Conservation (phyloP, 331 rosid genomes). For the Pyrus hybrid region DNA sequence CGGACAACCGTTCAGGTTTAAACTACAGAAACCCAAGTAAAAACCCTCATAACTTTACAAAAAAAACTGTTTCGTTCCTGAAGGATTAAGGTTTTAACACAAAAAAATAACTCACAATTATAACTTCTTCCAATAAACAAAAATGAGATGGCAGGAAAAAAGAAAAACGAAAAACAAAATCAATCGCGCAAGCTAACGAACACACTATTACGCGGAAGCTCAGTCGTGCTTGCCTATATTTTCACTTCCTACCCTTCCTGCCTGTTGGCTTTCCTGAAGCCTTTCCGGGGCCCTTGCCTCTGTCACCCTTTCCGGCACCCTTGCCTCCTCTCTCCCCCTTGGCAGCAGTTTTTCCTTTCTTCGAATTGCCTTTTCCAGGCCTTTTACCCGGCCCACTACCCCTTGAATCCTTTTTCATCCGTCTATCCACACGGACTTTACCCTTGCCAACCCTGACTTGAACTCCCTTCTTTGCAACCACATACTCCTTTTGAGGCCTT, state of each 20-base stretch:
- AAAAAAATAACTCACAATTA: background rate
- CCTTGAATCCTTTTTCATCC: slow-evolving; percentile 89
- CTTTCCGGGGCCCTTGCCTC: slow-evolving; percentile 9
- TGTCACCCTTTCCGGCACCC: slow-evolving; percentile 32
- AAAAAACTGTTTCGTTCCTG: background rate
- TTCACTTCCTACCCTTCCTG: slow-evolving; percentile 23
- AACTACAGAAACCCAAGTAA: background rate
- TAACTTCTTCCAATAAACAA: background rate
- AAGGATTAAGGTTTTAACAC: background rate
- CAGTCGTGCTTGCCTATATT: slow-evolving; percentile 18
- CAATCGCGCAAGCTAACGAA: background rate
- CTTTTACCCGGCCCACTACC: slow-evolving; percentile 33
- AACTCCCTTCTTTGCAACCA: slow-evolving; percentile 97
- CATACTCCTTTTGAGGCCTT: slow-evolving; percentile 74
- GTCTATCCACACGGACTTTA: slow-evolving; percentile 68
- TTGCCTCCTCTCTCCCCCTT: slow-evolving; percentile 59
- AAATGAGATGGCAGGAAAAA: background rate
- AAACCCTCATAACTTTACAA: background rate
- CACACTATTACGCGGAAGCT: background rate
- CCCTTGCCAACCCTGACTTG: slow-evolving; percentile 77
- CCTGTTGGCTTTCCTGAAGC: slow-evolving; percentile 17
- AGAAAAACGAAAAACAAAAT: background rate
- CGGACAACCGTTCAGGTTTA: background rate
- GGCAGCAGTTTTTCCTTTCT: slow-evolving; percentile 36
- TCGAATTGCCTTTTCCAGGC: slow-evolving; percentile 55